Evolutionary conservation across 306 rosid species (phyloP).

Genomic region (Cicer arietinum): DNA sequence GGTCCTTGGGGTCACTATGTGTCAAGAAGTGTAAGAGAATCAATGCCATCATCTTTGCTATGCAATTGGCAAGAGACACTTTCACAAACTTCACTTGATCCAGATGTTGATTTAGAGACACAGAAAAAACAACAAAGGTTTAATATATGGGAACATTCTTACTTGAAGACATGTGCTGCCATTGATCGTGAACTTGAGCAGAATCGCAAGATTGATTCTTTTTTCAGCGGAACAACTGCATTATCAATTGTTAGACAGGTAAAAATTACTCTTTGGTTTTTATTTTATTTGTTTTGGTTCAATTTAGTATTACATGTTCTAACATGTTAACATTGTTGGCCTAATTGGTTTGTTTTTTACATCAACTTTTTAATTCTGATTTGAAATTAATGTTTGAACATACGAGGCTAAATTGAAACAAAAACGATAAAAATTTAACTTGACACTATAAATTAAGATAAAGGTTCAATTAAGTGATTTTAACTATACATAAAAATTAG

Average conservation of each 20-base stretch:
- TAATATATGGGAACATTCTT: slow-evolving; percentile 80
- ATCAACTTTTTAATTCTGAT: too few species aligned
- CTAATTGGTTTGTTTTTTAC: too few species aligned
- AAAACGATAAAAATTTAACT: too few species aligned
- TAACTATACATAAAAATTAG: too few species aligned
- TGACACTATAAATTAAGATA: too few species aligned
- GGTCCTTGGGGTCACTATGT: slow-evolving; percentile 98
- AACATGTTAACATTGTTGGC: neutral
- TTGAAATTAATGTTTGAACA: too few species aligned
- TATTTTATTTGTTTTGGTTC: too few species aligned
- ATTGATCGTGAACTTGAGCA: slow-evolving; percentile 75
- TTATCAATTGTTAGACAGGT: slow-evolving; percentile 92
- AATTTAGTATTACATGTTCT: too few species aligned
- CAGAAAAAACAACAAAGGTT: slow-evolving; percentile 49
- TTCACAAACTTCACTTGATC: slow-evolving; percentile 56
- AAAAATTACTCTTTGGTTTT: neutral
- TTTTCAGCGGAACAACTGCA: slow-evolving; percentile 90
- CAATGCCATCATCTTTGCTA: slow-evolving; percentile 77
- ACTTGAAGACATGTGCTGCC: slow-evolving; percentile 81
- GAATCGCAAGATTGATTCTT: slow-evolving; percentile 74
- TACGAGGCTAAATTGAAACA: too few species aligned
- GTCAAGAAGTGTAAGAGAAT: slow-evolving; percentile 75
- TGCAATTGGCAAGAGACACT: slow-evolving; percentile 87
- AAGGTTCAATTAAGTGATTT: too few species aligned
- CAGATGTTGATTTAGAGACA: too few species aligned